These are phyloP conservation scores for Pugionium cornutum DNA, from an alignment of 345 rosid genomes.

Conservation along the genomic window DNA sequence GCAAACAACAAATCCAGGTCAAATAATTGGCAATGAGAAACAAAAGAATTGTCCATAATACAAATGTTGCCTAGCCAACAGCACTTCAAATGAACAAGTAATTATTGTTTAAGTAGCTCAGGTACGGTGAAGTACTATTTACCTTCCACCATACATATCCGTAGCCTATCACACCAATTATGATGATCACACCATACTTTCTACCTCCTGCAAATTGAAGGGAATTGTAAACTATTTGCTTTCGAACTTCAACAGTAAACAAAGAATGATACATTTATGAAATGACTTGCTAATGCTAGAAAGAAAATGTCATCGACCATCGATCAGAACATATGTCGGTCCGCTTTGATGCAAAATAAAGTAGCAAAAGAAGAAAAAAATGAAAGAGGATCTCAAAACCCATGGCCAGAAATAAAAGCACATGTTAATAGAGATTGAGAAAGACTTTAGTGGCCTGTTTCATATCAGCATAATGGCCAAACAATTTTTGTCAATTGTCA, in stretches of 20 bases:
- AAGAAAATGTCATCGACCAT: no score
- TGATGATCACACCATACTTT: slow-evolving; percentile 37
- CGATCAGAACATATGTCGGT: no score
- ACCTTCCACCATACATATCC: slow-evolving; percentile 47
- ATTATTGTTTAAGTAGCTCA: slow-evolving; percentile 5
- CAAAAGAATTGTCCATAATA: no score
- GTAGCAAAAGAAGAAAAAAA: no score
- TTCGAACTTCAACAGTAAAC: neutral
- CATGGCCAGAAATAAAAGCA: no score
- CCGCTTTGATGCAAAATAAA: no score
- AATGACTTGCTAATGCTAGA: neutral
- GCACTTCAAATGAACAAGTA: neutral
- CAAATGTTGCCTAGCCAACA: slow-evolving; percentile 10
- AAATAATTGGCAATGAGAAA: no score
- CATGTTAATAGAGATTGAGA: no score
- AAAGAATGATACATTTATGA: neutral
- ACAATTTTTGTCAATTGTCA: neutral
- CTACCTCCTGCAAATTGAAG: slow-evolving; percentile 27
- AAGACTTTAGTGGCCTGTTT: no score
- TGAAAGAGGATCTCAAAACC: no score
- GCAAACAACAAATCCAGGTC: no score
- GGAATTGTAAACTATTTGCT: no score
- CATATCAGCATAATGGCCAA: neutral
- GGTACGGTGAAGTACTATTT: slow-evolving; percentile 9
- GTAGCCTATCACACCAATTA: slow-evolving; percentile 40